A percentile compares a stretch with the other conserved stretches of the same genome.
These are phyloP conservation scores for Aspergillus aculeatinus DNA, from an alignment of 2,329 filamentous ascomycete species.

Conservation along the genomic window DNA sequence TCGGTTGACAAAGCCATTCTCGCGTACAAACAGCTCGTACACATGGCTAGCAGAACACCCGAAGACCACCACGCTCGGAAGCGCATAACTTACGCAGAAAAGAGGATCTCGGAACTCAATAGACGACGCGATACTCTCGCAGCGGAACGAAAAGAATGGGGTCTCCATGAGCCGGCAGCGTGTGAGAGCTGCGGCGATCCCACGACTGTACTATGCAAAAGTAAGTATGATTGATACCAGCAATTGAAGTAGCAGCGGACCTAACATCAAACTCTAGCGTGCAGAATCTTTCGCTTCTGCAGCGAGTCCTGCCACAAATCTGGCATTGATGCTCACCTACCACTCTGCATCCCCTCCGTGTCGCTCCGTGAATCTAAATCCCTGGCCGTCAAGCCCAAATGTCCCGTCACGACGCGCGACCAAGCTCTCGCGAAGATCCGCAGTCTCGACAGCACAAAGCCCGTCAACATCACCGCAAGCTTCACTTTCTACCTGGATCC, in stretches of 20 bases:
- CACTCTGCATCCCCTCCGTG: slow-evolving; percentile 30
- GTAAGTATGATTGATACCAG: slow-evolving; percentile 18
- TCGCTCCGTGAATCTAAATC: slow-evolving; percentile 33
- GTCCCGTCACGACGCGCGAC: slow-evolving; percentile 24
- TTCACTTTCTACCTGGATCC: slow-evolving; percentile 33
- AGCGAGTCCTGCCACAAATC: slow-evolving; percentile 27
- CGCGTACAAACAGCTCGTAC: slow-evolving; percentile 29
- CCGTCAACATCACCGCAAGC: slow-evolving; percentile 24
- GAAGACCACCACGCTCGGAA: slow-evolving; percentile 27
- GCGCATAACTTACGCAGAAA: slow-evolving; percentile 28
- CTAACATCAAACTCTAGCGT: slow-evolving; percentile 17
- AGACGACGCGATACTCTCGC: slow-evolving; percentile 26
- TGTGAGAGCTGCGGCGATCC: slow-evolving; percentile 24
- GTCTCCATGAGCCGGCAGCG: slow-evolving; percentile 22
- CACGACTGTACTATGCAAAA: slow-evolving; percentile 27
- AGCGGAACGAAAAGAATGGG: slow-evolving; percentile 28
- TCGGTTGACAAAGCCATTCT: slow-evolving; percentile 30
- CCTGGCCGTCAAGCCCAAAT: slow-evolving; percentile 28
- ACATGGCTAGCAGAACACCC: slow-evolving; percentile 26
- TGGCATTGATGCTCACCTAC: slow-evolving; percentile 14
- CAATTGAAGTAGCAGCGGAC: neutral
- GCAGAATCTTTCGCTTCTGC: slow-evolving; percentile 32
- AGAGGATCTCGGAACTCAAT: slow-evolving; percentile 28
- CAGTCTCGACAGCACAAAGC: slow-evolving; percentile 14
- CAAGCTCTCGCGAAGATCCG: slow-evolving; percentile 29